Evolutionary conservation across 495 filamentous ascomycete species (phyloP).

Genomic region (Penicillium cataractarum): DNA sequence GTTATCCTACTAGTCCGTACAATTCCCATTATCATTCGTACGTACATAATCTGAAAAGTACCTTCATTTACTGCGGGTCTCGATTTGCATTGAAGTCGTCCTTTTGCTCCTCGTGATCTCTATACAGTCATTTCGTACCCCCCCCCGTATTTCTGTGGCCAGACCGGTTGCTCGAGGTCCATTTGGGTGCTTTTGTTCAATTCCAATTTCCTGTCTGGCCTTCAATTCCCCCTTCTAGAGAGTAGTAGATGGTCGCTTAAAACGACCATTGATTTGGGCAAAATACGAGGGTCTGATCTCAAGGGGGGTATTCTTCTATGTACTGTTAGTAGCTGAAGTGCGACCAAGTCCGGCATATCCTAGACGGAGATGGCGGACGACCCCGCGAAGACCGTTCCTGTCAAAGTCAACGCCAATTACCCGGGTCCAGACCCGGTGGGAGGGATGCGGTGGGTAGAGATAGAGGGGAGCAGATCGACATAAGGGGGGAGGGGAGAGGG

Average conservation of each 20-base stretch:
- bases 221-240: background rate
- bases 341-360: background rate
- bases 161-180: slow-evolving; percentile 5
- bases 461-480: slow-evolving; percentile 4
- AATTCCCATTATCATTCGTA: no score
- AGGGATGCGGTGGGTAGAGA: background rate
- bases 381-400: slow-evolving; percentile 7
- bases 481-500: background rate
- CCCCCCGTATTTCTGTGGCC: slow-evolving; percentile 10
- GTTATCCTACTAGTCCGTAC: no score
- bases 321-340: slow-evolving; percentile 11
- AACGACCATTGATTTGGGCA: background rate
- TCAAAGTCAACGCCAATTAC: background rate
- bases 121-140: background rate
- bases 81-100: slow-evolving; percentile 26
- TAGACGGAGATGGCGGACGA: background rate
- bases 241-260: background rate
- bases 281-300: slow-evolving; percentile 32
- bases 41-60: background rate
- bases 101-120: background rate
- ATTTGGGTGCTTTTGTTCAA: slow-evolving; percentile 18
- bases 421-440: background rate
- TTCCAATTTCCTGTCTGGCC: background rate
- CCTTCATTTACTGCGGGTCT: slow-evolving; percentile 5
- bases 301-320: slow-evolving; percentile 18